A percentile compares a stretch with the other conserved stretches of the same genome.
These are phyloP conservation scores for Escallonia herrerae DNA, from an alignment of 129 eudicot species.

Conservation along the genomic window DNA sequence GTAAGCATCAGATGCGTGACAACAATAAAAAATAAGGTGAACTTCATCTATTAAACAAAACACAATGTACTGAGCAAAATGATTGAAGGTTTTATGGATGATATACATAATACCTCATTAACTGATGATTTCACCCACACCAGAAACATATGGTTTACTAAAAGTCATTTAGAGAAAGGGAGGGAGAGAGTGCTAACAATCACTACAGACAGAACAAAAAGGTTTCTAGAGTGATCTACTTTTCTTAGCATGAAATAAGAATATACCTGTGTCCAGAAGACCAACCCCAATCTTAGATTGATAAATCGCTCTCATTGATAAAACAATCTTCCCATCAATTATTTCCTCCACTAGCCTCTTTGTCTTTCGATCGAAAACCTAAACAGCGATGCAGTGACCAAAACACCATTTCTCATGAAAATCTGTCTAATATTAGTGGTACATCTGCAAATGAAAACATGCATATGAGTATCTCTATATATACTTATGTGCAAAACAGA, in stretches of 20 bases:
- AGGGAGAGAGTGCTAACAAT: neutral
- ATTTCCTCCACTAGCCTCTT: constrained; percentile 91
- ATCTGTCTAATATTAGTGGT: neutral
- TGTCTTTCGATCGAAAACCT: constrained; percentile 83
- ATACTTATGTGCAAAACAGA: too few species aligned
- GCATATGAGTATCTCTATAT: neutral
- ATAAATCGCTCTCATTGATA: constrained; percentile 92
- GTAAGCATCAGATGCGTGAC: constrained; percentile 4
- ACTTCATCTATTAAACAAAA: neutral
- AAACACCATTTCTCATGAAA: constrained; percentile 11
- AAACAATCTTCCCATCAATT: constrained; percentile 75
- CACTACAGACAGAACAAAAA: neutral
- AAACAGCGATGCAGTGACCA: constrained; percentile 15
- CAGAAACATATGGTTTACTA: neutral
- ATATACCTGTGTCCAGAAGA: constrained; percentile 79
- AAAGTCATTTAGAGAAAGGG: neutral
- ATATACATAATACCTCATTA: neutral
- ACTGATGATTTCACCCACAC: neutral
- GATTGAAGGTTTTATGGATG: neutral
- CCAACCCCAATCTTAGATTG: constrained; percentile 84
- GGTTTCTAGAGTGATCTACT: neutral
- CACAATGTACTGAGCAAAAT: neutral
- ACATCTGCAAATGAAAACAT: neutral
- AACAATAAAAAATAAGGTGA: neutral
- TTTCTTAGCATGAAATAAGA: constrained; percentile 1